phyloP scores from a whole-genome alignment of 495 filamentous ascomycete species.

The Amniculicola lignicola region DNA sequence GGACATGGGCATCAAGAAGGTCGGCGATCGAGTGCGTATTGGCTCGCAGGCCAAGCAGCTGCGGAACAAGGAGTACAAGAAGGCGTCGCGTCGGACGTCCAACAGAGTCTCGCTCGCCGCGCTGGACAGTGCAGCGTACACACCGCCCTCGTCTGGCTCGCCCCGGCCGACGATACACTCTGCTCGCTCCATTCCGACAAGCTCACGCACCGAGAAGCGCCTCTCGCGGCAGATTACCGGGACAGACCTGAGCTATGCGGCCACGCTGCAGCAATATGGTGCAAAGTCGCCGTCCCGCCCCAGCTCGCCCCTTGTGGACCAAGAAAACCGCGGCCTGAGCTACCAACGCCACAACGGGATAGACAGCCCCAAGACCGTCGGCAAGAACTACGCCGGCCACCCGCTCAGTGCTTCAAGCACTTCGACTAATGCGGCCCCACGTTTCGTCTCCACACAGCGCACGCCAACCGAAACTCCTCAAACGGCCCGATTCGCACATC shows the following conservation, averaged over 20 bases:
- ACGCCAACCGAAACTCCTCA: constrained; percentile 41
- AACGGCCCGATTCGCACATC: constrained; percentile 44
- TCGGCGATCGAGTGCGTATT: constrained; percentile 96
- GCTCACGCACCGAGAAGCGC: constrained; percentile 63
- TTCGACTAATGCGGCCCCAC: constrained; percentile 7
- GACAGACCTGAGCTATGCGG: constrained; percentile 37
- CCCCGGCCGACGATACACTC: constrained; percentile 59
- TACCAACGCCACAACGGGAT: constrained; percentile 49
- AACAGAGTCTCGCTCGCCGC: constrained; percentile 78
- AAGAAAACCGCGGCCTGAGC: constrained; percentile 50
- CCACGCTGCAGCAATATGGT: constrained; percentile 45
- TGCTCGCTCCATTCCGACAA: constrained; percentile 44
- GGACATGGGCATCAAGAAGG: constrained; percentile 97
- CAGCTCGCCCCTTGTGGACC: constrained; percentile 63
- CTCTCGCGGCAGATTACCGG: constrained; percentile 61
- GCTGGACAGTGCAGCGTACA: constrained; percentile 59
- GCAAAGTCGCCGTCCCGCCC: constrained; percentile 62
- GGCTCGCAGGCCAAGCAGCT: constrained; percentile 84
- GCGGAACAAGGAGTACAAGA: constrained; percentile 76
- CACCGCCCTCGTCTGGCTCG: constrained; percentile 64
- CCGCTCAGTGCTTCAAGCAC: constrained; percentile 29
- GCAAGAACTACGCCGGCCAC: constrained; percentile 54
- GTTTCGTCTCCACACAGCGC: constrained; percentile 16
- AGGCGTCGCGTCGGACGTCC: constrained; percentile 69
- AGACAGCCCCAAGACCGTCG: constrained; percentile 50